Percentiles rank a stretch among this genome's conserved stretches.
Conservation (phyloP, 2,329 filamentous ascomycete genomes). For the Hymenoscyphus fructigenus region DNA sequence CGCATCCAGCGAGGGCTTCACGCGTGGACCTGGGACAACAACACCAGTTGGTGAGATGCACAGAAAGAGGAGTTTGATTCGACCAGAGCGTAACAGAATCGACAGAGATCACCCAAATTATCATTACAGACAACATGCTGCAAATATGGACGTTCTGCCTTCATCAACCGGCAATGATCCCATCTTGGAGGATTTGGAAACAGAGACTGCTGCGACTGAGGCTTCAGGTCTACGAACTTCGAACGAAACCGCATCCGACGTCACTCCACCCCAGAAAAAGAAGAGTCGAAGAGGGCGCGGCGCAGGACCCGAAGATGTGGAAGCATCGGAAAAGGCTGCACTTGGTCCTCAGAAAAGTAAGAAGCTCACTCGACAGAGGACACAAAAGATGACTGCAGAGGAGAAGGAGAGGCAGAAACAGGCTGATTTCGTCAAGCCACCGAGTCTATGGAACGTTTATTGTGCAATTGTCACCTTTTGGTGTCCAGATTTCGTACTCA, state of each 20-base stretch:
- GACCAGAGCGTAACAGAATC: slow-evolving; percentile 83
- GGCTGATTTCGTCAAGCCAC: slow-evolving; percentile 67
- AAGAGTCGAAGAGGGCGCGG: slow-evolving; percentile 28
- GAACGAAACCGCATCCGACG: slow-evolving; percentile 33
- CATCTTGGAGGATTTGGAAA: slow-evolving; percentile 75
- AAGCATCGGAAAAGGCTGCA: slow-evolving; percentile 27
- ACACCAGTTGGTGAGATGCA: slow-evolving; percentile 42
- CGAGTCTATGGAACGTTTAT: slow-evolving; percentile 92
- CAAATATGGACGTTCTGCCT: slow-evolving; percentile 85
- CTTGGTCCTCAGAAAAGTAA: slow-evolving; percentile 33
- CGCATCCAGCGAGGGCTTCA: slow-evolving; percentile 50
- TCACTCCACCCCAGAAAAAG: slow-evolving; percentile 27
- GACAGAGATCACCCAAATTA: slow-evolving; percentile 91
- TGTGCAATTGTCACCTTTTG: slow-evolving; percentile 94
- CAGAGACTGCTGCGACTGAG: slow-evolving; percentile 36
- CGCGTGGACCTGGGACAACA: slow-evolving; percentile 23
- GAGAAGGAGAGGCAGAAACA: slow-evolving; percentile 57
- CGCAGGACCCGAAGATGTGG: slow-evolving; percentile 26
- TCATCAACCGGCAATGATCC: slow-evolving; percentile 93
- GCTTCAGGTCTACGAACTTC: slow-evolving; percentile 34
- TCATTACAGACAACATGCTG: slow-evolving; percentile 91
- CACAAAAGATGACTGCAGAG: slow-evolving; percentile 65
- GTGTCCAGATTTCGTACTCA: slow-evolving; percentile 81
- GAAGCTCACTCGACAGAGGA: slow-evolving; percentile 44
- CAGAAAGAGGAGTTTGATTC: slow-evolving; percentile 84